A percentile compares a stretch with the other conserved stretches of the same genome.
These are phyloP conservation scores for Fusarium burgessii DNA, from an alignment of 2,329 filamentous ascomycete species.

Conservation along the genomic window DNA sequence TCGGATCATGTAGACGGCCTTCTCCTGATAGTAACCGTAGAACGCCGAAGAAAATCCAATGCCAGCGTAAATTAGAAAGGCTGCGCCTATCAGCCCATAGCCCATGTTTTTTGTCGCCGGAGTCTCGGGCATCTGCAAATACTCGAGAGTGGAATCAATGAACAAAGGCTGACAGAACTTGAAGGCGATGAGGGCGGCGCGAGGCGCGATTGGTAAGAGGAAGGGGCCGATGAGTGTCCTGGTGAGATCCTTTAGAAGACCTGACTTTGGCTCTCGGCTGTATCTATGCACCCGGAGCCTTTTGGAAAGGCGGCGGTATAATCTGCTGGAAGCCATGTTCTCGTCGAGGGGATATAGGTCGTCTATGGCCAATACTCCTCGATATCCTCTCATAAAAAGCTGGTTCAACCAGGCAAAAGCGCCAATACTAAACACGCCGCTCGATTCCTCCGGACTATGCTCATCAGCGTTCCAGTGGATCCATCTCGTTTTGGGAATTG, in stretches of 20 bases:
- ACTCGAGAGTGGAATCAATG: conserved; percentile 53
- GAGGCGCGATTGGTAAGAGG: conserved; percentile 52
- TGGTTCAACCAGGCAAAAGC: conserved; percentile 53
- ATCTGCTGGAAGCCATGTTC: conserved; percentile 39
- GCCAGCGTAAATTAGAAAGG: conserved; percentile 54
- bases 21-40: conserved; percentile 56
- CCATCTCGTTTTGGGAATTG: conserved; percentile 55
- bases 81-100: conserved; percentile 59
- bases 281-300: conserved; percentile 44
- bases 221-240: conserved; percentile 50
- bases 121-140: conserved; percentile 46
- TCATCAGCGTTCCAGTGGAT: conserved; percentile 51
- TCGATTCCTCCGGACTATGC: conserved; percentile 56
- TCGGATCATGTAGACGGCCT: conserved; percentile 50
- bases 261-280: conserved; percentile 41
- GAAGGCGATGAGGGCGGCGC: conserved; percentile 55
- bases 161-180: conserved; percentile 59
- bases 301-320: conserved; percentile 34
- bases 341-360: conserved; percentile 54
- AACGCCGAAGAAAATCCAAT: conserved; percentile 55
- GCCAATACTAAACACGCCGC: conserved; percentile 48
- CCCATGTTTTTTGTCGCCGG: conserved; percentile 43
- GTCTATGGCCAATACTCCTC: conserved; percentile 47
- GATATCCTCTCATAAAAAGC: conserved; percentile 54
- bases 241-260: conserved; percentile 48